Conservation (phyloP, 2,329 filamentous ascomycete species). For the Xylariaceae sp. region DNA sequence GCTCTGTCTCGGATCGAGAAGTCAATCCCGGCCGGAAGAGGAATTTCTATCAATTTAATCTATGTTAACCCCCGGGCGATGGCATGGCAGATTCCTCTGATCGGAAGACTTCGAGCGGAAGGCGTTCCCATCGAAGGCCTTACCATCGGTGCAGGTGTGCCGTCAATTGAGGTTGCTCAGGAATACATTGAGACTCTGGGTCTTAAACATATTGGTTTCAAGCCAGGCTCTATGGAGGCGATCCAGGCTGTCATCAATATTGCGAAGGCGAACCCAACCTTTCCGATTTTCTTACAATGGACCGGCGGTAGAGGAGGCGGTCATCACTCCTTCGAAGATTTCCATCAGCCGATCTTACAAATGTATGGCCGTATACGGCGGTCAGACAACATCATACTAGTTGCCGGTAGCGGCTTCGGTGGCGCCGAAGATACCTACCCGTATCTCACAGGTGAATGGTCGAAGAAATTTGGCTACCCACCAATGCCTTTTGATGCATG, state of each 20-base stretch:
- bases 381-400: conserved; percentile 82
- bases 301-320: conserved; percentile 92
- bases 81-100: conserved; percentile 88
- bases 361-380: conserved; percentile 90
- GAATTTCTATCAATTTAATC: conserved; percentile 88
- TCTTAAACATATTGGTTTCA: conserved; percentile 92
- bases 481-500: conserved; percentile 94
- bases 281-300: conserved; percentile 94
- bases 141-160: conserved; percentile 90
- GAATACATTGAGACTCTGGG: conserved; percentile 93
- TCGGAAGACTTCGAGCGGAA: conserved; percentile 77
- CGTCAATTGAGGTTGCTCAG: conserved; percentile 88
- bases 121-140: conserved; percentile 90
- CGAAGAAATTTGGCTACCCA: conserved; percentile 82
- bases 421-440: conserved; percentile 89
- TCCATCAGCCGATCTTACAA: conserved; percentile 86
- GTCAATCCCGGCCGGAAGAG: conserved; percentile 79
- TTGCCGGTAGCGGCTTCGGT: conserved; percentile 91
- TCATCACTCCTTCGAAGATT: conserved; percentile 94
- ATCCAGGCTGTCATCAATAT: conserved; percentile 92
- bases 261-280: conserved; percentile 88
- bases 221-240: conserved; percentile 85
- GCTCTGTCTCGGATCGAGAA: conserved; percentile 85
- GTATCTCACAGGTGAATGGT: conserved; percentile 88
- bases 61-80: conserved; percentile 89